Evolutionary conservation across 495 filamentous ascomycete genomes (phyloP).

Genomic region (Penicillium silybi): DNA sequence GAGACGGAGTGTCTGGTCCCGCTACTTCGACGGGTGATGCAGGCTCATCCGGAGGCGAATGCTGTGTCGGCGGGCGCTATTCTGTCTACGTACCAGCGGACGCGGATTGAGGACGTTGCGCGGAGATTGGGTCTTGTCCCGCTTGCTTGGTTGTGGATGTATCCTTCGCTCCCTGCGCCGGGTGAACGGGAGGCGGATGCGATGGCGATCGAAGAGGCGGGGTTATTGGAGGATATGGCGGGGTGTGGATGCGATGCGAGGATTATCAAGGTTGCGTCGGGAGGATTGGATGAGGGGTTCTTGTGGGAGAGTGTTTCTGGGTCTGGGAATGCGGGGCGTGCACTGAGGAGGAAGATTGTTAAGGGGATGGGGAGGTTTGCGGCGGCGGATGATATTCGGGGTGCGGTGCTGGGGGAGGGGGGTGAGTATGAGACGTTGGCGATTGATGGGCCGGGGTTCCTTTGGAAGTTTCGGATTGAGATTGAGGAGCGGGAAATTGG

Average conservation of each 20-base stretch:
- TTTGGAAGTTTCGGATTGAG: constrained; percentile 71
- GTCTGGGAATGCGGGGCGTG: constrained; percentile 31
- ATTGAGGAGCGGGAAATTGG: constrained; percentile 55
- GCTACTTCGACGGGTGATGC: constrained; percentile 60
- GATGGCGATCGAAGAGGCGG: constrained; percentile 29
- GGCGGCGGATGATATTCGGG: constrained; percentile 47
- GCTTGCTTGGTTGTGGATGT: constrained; percentile 88
- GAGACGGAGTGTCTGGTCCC: constrained; percentile 85
- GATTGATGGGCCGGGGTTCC: constrained; percentile 64
- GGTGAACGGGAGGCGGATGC: constrained; percentile 16
- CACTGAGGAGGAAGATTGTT: constrained; percentile 50
- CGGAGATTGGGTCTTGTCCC: constrained; percentile 70
- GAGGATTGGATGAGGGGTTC: constrained; percentile 75
- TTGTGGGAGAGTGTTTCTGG: constrained; percentile 75
- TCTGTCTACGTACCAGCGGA: constrained; percentile 91
- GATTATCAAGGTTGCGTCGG: constrained; percentile 91
- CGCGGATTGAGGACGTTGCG: constrained; percentile 85
- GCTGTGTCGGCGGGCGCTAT: constrained; percentile 90
- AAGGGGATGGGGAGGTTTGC: constrained; percentile 66
- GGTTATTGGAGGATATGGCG: constrained; percentile 77
- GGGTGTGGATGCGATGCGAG: constrained; percentile 71
- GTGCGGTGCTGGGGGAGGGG: constrained; percentile 82
- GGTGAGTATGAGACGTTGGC: constrained; percentile 96
- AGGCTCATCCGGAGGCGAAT: constrained; percentile 68
- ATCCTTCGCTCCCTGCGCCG: constrained; percentile 61